Evolutionary conservation across 257 asterid genomes (phyloP), one percentile per base, ranked within the genome.

Genomic region (Leonotis leonurus): DNA sequence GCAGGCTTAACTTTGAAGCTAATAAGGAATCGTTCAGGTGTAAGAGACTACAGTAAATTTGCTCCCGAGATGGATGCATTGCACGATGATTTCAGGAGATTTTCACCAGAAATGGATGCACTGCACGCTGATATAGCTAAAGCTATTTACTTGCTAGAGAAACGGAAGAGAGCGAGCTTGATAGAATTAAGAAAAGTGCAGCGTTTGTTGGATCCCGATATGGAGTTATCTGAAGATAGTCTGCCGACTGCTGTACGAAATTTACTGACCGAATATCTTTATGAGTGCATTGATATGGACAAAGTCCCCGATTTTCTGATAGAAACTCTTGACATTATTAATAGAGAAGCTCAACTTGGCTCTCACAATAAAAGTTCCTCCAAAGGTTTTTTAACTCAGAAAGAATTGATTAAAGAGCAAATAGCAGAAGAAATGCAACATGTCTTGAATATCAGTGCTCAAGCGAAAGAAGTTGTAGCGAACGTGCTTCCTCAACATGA

Each of bases 221-320:
- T 14, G 39, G 25, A 72, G 64, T 20, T 79, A 57, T 65, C 82
- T 2, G 60, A 7, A 16, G 67, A 49, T 71, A 76, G 75, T 59
- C 60, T 78, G 53, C 93, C 90, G 17, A 13, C 2, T 32, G 62
- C 65, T 3, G 44, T 86, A 60, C 84, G 73, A 49, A 78, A 81
- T 73, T 60, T 83, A 18, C 72, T 92, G 79, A 81, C 76, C 10
- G 97, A 85, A 33, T 92, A 75, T 62, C 89, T 89, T 36, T 76
- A 78, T 7, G 97, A 89, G 83, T 92, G 97, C 75, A 69, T 78
- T 35, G 89, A 86, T 54, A 83, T 86, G 87, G 84, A 80, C 30
- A 64, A 36, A 67, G 46, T 83, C 59, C 99, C 99, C 27, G 81
- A 76, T 43, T 55, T 2, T 60, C 60, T 89, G 46, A 60, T 71